Conservation (phyloP, 371 early-diverging fungal species). For the Mucor irregularis region DNA sequence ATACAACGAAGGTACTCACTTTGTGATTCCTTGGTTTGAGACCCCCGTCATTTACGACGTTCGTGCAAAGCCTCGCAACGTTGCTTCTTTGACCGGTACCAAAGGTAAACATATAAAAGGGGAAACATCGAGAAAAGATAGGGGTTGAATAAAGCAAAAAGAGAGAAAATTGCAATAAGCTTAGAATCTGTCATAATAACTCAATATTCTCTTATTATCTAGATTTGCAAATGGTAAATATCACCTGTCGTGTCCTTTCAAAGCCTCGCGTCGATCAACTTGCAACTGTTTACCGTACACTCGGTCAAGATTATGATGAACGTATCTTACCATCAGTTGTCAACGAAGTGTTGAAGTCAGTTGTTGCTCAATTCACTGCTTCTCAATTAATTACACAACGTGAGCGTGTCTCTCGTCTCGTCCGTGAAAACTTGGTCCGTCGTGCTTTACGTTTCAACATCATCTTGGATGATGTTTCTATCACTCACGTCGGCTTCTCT, state of each 20-base stretch:
- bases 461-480: conserved; percentile 95
- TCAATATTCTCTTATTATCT: background rate
- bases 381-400: conserved; percentile 98
- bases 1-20: conserved; percentile 96
- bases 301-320: conserved; percentile 96
- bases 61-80: conserved; percentile 96
- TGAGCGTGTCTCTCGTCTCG: conserved; percentile 87
- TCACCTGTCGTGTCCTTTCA: conserved; percentile 95
- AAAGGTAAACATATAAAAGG: conserved; percentile 67
- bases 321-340: conserved; percentile 98
- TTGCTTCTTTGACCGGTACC: conserved; percentile 97
- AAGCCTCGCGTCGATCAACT: conserved; percentile 81
- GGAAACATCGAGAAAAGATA: background rate
- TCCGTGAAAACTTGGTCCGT: conserved; percentile 87
- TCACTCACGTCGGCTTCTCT: conserved; percentile 95
- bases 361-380: conserved; percentile 98
- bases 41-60: conserved; percentile 95
- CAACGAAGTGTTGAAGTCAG: conserved; percentile 96
- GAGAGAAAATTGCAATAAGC: background rate
- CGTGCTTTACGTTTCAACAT: conserved; percentile 92
- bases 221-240: conserved; percentile 99
- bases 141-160: no score
- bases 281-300: conserved; percentile 86
- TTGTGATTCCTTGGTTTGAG: conserved; percentile 96
- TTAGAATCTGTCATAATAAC: background rate